Conservation (phyloP, 2,329 filamentous ascomycete species). For the Tolypocladium paradoxum region DNA sequence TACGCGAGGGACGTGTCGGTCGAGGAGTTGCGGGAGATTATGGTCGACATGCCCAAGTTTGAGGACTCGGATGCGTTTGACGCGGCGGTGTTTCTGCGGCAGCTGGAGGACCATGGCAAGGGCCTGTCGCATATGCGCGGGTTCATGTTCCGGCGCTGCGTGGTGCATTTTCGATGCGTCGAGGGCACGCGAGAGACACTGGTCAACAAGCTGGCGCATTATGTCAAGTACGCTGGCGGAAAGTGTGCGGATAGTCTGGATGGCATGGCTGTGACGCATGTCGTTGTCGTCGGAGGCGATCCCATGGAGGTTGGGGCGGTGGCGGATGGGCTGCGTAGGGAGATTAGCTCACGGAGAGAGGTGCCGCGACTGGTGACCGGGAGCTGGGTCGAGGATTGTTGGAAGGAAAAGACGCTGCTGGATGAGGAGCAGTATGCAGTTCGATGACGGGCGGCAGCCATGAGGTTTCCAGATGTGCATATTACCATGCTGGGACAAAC, state of each 20-base stretch:
- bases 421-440: conserved; percentile 59
- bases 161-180: conserved; percentile 27
- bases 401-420: conserved; percentile 65
- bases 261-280: conserved; percentile 55
- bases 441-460: conserved; percentile 4
- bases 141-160: conserved; percentile 40
- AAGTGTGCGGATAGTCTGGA: conserved; percentile 37
- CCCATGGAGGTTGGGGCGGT: conserved; percentile 25
- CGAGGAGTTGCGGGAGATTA: conserved; percentile 48
- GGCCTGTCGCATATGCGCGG: conserved; percentile 38
- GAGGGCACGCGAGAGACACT: conserved; percentile 20
- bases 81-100: conserved; percentile 34
- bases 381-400: conserved; percentile 70
- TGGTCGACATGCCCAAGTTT: conserved; percentile 40
- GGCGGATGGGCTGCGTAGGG: conserved; percentile 32
- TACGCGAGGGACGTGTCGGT: conserved; percentile 60
- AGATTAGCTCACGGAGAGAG: conserved; percentile 31
- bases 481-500: not conserved
- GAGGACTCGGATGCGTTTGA: conserved; percentile 30
- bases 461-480: not conserved
- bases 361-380: conserved; percentile 60
- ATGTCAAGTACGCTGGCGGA: conserved; percentile 61
- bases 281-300: conserved; percentile 42
- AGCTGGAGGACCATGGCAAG: conserved; percentile 46
- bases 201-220: conserved; percentile 38